A percentile compares a stretch with the other conserved stretches of the same genome.
Conservation (phyloP, 441 rosid genomes). For the Arabidopsis hybrid region DNA sequence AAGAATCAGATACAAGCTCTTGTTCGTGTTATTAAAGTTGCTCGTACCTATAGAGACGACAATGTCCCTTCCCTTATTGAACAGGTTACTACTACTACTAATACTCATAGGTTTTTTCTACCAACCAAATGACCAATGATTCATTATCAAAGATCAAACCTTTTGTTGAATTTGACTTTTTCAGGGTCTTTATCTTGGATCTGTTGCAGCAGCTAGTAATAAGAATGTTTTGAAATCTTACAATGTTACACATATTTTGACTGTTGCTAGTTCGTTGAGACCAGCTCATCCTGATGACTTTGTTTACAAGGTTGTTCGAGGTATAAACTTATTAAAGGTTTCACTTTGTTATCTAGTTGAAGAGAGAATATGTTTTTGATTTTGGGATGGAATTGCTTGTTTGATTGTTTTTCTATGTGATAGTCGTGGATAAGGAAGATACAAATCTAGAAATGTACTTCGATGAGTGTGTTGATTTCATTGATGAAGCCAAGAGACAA, state of each 20-base stretch:
- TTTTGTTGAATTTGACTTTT: constrained; percentile 18
- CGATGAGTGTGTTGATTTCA: constrained; percentile 74
- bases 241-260: constrained; percentile 63
- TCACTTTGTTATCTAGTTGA: neutral
- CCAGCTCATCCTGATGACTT: constrained; percentile 63
- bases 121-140: neutral
- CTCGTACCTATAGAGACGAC: constrained; percentile 53
- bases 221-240: constrained; percentile 53
- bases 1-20: constrained; percentile 62
- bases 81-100: constrained; percentile 46
- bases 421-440: constrained; percentile 78
- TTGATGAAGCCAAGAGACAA: constrained; percentile 75
- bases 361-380: neutral
- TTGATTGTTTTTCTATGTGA: constrained; percentile 30
- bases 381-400: constrained; percentile 2
- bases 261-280: constrained; percentile 60
- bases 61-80: constrained; percentile 58
- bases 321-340: constrained; percentile 38
- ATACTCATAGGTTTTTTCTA: neutral
- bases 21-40: constrained; percentile 51
- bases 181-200: constrained; percentile 80
- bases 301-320: constrained; percentile 58
- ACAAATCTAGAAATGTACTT: constrained; percentile 68
- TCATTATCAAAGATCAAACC: neutral
- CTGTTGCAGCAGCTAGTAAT: constrained; percentile 62